Base-by-base conservation (phyloP, 2,329 filamentous ascomycete genomes). In the Drechslerella coelobrocha region DNA sequence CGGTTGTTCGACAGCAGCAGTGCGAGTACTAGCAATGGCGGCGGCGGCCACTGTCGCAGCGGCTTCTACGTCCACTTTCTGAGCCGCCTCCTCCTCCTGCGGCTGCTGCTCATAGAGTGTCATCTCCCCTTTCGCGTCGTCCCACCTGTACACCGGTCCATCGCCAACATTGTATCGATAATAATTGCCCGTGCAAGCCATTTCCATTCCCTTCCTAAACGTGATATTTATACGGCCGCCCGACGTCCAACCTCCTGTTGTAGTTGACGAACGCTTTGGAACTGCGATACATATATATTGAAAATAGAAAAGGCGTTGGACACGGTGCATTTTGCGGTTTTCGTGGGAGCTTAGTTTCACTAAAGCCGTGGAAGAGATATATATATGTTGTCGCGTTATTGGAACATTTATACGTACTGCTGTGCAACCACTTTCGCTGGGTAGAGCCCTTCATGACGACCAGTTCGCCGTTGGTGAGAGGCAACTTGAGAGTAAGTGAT, bases 111-210 rank as follows among this genome's bases (percentile, higher is more conserved):
- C n/a, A 24, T 51, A 57, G 10, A 55, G 9, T 9, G 23, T 54
- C 66, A 65, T 71, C 19, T 60, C 54, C 12, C 23, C 31, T 23
- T 43, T 63, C 27, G 23, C 29, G 9, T 54, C 45, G 48, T 71
- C 31, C 66, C 66, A 71, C 14, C 60, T 8, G 23, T 59, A 71
- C 21, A 71, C 66, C n/a, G 37, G 53, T 19, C 59, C 66, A 24
- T 7, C 24, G 12, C 59, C 59, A 2, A 71, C 66, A 17, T 71
- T 71, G 26, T 65, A 71, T 9, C 37, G 31, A 78, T 93, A 92
- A 78, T 93, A 92, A 78, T 93, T 93, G 75, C 91, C 87, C 26
- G 89, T 92, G 1, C 89, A 89, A 2, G 81, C 88, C 74, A 84
- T 88, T 19, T 89, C 82, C 81, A 91, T 83, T 19, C 89, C 90